Base-by-base conservation (phyloP, 768 basidiomycete species). In the Kwoniella bestiolae region DNA sequence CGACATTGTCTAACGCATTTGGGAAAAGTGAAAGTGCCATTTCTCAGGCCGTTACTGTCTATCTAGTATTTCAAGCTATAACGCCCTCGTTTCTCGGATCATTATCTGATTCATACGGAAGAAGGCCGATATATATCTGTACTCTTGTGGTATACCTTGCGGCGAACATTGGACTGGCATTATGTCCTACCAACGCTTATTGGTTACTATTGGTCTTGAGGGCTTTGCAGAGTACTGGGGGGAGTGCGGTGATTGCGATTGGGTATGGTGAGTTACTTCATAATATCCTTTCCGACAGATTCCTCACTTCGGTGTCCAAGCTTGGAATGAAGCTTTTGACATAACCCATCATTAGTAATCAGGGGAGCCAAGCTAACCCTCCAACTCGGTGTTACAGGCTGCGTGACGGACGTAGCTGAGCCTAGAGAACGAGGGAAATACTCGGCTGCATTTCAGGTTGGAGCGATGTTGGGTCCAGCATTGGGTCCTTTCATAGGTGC, bases 191-290 rank as follows among this genome's bases (percentile, higher is more conserved):
- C 0, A 78, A 81, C 3, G 89, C 84, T 3, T 93, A 90, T 76
- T 92, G 90, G 90, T 81, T 91, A 5, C 82, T 93, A 11, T 85
- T 93, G 83, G 70, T 93, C 16, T 84, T 94, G n/a, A 86, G 92
- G 25, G 90, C 89, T 65, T 38, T 92, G 2, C 91, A 93, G 51
- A 67, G 66, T 21, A 63, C 68, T 31, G 61, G 60, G 16, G 53
- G 63, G 14, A 51, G 45, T 31, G 55, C 58, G 12, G 53, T 65
- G 12, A 65, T 52, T 28, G 34, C 45, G 14, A 58, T 61, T 53
- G 82, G 88, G 90, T 1, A 85, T 87, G 2, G 60, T 61, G 9
- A 91, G 91, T 1, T 90, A 89, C 2, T 89, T 41, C 38, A 41
- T 41, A 88, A 2, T 89, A 91, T 0, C 90, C n/a, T 18, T 25